These are phyloP conservation scores for Apophysomyces variabilis DNA, from an alignment of 371 early-diverging fungal species.

Conservation along the genomic window DNA sequence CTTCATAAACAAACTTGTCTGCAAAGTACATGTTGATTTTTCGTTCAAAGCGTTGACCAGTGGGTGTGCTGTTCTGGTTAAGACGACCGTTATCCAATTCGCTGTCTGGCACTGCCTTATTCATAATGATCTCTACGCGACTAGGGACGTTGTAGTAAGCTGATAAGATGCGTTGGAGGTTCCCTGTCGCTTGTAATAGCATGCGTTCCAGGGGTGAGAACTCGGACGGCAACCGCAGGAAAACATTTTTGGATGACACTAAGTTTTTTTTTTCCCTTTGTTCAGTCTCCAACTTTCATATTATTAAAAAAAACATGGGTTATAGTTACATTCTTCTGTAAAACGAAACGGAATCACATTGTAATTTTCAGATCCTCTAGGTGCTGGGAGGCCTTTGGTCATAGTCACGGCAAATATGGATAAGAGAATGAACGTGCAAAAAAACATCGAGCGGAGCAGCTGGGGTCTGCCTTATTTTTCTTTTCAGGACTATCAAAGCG, in stretches of 20 bases:
- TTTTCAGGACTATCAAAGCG: too few relatives aligned
- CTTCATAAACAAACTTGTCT: slow-evolving; percentile 44
- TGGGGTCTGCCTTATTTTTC: too few relatives aligned
- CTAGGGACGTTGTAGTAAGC: slow-evolving; percentile 54
- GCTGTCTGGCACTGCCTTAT: slow-evolving; percentile 18
- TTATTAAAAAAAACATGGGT: not conserved
- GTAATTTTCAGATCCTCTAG: slow-evolving; percentile 30
- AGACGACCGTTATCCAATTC: too few relatives aligned
- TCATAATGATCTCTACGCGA: slow-evolving; percentile 43
- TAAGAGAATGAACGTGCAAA: slow-evolving; percentile 4
- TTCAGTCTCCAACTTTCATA: not conserved
- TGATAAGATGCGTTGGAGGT: slow-evolving; percentile 46
- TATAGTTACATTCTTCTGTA: slow-evolving; percentile 42
- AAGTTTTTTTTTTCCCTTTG: not conserved
- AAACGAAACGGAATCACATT: slow-evolving; percentile 42
- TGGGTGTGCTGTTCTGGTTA: not conserved
- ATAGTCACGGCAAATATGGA: not conserved
- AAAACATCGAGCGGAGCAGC: not conserved
- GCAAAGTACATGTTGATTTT: slow-evolving; percentile 47
- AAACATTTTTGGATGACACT: slow-evolving; percentile 49
- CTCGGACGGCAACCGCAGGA: slow-evolving; percentile 39
- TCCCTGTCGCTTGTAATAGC: slow-evolving; percentile 48
- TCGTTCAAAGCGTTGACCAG: slow-evolving; percentile 33
- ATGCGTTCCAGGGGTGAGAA: slow-evolving; percentile 52
- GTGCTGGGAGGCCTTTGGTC: slow-evolving; percentile 26